Conservation (phyloP, 352 stramenopile genomes). For the Pythium brachiatum region DNA sequence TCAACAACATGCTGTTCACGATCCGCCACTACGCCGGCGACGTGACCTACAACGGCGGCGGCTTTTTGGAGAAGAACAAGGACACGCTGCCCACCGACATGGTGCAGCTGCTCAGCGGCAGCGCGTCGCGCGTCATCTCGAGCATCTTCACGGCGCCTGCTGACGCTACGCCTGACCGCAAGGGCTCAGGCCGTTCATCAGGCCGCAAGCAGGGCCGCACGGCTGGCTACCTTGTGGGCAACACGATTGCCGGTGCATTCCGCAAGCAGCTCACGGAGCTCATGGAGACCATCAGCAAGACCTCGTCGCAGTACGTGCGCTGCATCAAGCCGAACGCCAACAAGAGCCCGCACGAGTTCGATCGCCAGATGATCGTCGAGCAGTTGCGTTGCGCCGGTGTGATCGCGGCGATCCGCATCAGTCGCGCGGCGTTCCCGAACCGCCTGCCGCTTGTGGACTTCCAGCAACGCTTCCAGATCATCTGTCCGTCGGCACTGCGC, state of each 20-base stretch:
- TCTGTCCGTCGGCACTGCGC: slow-evolving; percentile 66
- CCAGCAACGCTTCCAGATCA: slow-evolving; percentile 81
- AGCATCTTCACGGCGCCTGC: slow-evolving; percentile 56
- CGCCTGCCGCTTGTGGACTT: slow-evolving; percentile 89
- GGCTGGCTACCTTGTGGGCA: slow-evolving; percentile 79
- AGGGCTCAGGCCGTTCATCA: slow-evolving; percentile 17
- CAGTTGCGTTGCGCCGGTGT: slow-evolving; percentile 89
- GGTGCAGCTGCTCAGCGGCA: slow-evolving; percentile 69
- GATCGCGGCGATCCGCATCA: slow-evolving; percentile 89
- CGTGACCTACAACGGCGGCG: slow-evolving; percentile 74
- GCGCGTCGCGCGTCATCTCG: slow-evolving; percentile 54
- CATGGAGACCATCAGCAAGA: slow-evolving; percentile 88
- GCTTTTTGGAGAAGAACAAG: slow-evolving; percentile 87
- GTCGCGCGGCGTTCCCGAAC: slow-evolving; percentile 86
- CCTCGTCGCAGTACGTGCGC: slow-evolving; percentile 84
- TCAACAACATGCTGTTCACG: slow-evolving; percentile 80
- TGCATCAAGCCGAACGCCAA: slow-evolving; percentile 92
- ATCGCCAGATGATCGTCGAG: slow-evolving; percentile 87
- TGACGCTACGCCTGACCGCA: slow-evolving; percentile 20
- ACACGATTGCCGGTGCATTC: slow-evolving; percentile 84
- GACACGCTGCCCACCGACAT: slow-evolving; percentile 81
- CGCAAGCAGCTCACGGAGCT: slow-evolving; percentile 82
- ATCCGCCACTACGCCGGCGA: slow-evolving; percentile 83
- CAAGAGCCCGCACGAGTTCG: slow-evolving; percentile 78
- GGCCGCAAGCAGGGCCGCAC: slow-evolving; percentile 41